Base-by-base conservation (phyloP, 768 basidiomycete genomes). In the Pleurotus cornucopiae region DNA sequence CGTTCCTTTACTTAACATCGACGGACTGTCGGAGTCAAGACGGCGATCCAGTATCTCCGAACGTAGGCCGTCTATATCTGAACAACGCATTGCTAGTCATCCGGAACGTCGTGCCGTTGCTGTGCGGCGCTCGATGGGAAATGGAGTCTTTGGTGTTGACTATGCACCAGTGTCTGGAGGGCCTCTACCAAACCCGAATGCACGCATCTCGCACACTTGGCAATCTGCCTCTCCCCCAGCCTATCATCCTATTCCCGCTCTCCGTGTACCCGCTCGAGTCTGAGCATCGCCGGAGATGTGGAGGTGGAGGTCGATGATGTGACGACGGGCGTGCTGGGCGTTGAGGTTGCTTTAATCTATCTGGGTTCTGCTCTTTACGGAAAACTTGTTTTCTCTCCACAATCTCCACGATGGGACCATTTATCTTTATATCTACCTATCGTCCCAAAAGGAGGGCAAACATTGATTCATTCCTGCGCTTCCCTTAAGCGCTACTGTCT, bases 171-270 rank as follows among this genome's bases (percentile, higher is more conserved):
- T 2, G 9, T 53, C 51, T 20, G 39, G 51, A 20, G 72, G 75
- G n/a, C 84, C 82, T 5, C 75, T 87, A 52, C 78, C 80, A 49
- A 86, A 85, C 63, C 76, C 79, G 44, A 72, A 66, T 51, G 84
- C 83, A 6, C 81, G 85, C 62, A 75, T 80, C 67, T 84, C 85
- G 18, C 78, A 53, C 21, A 53, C 51, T 21, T 53, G 51, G 51
- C 51, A 53, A 53, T 53, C 51, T 18, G 51, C 51, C 11, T 53
- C 51, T n/a, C 51, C 51, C 2, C 51, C 51, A 1, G 23, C 51
- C 11, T 53, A 53, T n/a, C 39, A 53, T 16, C 26, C 34, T 23
- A 53, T 53, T 20, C 51, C 51, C 41, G 16, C 18, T 9, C 39
- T 53, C 37, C 51, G 51, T 16, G 39, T 38, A 14, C n/a, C 51